These are phyloP conservation scores for Aspergillus amoenus DNA, from an alignment of 2,329 filamentous ascomycete genomes.

Conservation along the genomic window DNA sequence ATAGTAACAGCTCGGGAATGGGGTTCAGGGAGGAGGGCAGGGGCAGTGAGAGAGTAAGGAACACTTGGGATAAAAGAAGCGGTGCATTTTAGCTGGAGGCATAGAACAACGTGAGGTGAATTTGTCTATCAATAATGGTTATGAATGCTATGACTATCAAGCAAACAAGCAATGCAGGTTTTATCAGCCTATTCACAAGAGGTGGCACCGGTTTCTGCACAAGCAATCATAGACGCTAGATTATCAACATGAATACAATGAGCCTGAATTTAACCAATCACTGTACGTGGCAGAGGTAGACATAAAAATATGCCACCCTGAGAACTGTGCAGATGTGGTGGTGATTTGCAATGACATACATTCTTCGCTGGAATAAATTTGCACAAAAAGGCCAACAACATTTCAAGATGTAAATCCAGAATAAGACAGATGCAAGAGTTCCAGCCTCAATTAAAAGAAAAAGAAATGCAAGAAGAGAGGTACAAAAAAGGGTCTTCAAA, in stretches of 20 bases:
- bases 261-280: neutral
- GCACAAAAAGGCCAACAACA: neutral
- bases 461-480: neutral
- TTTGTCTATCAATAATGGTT: neutral
- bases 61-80: no score
- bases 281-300: neutral
- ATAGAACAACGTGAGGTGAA: neutral
- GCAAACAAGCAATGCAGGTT: no score
- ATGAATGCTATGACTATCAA: neutral
- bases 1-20: no score
- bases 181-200: neutral
- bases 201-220: neutral
- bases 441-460: constrained; percentile 17
- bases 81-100: no score
- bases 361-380: constrained; percentile 5
- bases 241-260: neutral
- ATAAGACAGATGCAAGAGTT: constrained; percentile 17
- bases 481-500: neutral
- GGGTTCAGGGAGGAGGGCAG: no score
- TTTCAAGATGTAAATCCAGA: constrained; percentile 3
- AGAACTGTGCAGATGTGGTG: neutral
- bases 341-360: constrained; percentile 1
- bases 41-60: no score
- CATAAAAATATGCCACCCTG: neutral
- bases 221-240: neutral